Evolutionary conservation across 768 basidiomycete species (phyloP).

Genomic region (Tylopilus vinaceipallidus): DNA sequence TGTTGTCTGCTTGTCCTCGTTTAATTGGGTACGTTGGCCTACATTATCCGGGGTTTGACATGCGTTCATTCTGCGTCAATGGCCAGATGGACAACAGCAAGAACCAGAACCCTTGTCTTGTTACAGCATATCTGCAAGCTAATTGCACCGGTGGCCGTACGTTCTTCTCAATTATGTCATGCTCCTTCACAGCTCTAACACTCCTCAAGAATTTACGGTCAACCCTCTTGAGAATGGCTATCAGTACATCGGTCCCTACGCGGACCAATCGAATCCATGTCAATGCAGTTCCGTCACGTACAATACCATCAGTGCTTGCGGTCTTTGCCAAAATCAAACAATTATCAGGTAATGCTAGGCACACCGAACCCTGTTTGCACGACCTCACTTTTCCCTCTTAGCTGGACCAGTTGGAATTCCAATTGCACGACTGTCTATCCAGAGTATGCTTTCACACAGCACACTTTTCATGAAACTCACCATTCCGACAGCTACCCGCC

Average conservation of each 20-base stretch:
- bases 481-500: constrained; percentile 40
- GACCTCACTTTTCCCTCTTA: constrained; percentile 20
- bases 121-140: constrained; percentile 43
- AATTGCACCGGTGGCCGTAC: constrained; percentile 42
- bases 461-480: background rate
- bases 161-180: constrained; percentile 17
- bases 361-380: background rate
- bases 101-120: constrained; percentile 45
- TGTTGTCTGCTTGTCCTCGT: constrained; percentile 22
- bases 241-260: constrained; percentile 35
- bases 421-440: constrained; percentile 44
- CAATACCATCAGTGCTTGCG: constrained; percentile 56
- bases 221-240: constrained; percentile 34
- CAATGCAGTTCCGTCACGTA: constrained; percentile 59
- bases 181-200: constrained; percentile 7
- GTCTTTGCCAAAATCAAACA: constrained; percentile 48
- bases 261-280: constrained; percentile 34
- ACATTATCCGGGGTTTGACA: background rate
- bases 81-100: constrained; percentile 41
- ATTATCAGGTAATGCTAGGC: constrained; percentile 33
- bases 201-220: constrained; percentile 37
- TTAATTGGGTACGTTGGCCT: constrained; percentile 26
- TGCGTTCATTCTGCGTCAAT: too few species aligned
- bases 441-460: constrained; percentile 16
- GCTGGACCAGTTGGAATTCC: constrained; percentile 51